A percentile compares a stretch with the other conserved stretches of the same genome.
These are phyloP conservation scores for Umbelopsis isabellina DNA, from an alignment of 192 early-diverging fungal genomes.

Conservation along the genomic window DNA sequence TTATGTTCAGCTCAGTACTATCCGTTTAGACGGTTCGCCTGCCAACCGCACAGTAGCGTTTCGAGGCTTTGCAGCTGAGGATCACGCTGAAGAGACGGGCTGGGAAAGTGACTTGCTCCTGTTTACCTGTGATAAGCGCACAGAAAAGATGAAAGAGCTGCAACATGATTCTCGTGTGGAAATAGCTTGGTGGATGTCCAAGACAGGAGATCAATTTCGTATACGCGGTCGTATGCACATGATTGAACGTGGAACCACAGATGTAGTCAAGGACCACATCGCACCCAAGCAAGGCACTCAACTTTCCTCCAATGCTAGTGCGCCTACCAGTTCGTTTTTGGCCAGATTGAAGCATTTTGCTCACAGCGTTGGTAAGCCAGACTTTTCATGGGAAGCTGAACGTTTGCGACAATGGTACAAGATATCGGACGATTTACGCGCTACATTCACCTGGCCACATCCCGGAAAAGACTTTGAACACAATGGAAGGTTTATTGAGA, in stretches of 20 bases:
- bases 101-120: constrained; percentile 36
- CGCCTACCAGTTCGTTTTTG: constrained; percentile 1
- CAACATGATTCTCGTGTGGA: constrained; percentile 30
- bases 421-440: constrained; percentile 33
- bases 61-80: constrained; percentile 43
- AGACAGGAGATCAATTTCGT: constrained; percentile 45
- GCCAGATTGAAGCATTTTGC: neutral
- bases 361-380: neutral
- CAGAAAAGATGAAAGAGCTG: constrained; percentile 38
- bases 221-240: constrained; percentile 31
- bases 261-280: neutral
- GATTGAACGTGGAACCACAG: constrained; percentile 1
- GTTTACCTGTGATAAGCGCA: constrained; percentile 32
- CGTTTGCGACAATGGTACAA: constrained; percentile 29
- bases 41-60: constrained; percentile 43
- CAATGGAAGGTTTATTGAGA: neutral
- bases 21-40: constrained; percentile 28
- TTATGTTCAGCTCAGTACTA: constrained; percentile 33
- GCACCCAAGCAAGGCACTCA: neutral
- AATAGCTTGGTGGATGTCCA: constrained; percentile 41
- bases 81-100: constrained; percentile 28
- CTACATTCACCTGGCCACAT: constrained; percentile 23
- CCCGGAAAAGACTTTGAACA: constrained; percentile 1
- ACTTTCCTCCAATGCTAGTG: neutral
- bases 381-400: constrained; percentile 40